These are phyloP conservation scores for Mortierella antarctica DNA, from an alignment of 192 early-diverging fungal species.

Conservation along the genomic window DNA sequence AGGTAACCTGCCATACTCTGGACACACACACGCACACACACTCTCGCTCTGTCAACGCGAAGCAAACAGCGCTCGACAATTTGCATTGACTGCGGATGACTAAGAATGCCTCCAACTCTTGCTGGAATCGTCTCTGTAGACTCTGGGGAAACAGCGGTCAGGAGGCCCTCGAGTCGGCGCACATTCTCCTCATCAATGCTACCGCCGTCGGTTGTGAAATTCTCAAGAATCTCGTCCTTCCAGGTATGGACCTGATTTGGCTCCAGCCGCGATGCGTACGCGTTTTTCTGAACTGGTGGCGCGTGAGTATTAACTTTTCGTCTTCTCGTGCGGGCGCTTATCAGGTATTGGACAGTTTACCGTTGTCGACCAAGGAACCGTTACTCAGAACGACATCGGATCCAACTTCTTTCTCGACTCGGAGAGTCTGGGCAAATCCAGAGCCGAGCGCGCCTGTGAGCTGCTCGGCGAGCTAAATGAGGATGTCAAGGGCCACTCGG, in stretches of 20 bases:
- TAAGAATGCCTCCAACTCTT: neutral
- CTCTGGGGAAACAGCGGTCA: slow-evolving; percentile 97
- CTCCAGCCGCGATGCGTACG: neutral
- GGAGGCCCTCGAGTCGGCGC: slow-evolving; percentile 82
- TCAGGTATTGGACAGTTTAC: slow-evolving; percentile 91
- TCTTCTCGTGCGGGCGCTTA: neutral
- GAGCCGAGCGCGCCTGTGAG: slow-evolving; percentile 70
- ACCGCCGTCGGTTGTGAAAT: slow-evolving; percentile 89
- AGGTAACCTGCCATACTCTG: slow-evolving; percentile 59
- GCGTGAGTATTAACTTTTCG: neutral
- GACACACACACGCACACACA: neutral
- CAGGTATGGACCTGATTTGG: slow-evolving; percentile 68
- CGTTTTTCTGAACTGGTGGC: neutral
- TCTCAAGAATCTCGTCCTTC: slow-evolving; percentile 95
- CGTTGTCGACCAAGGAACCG: slow-evolving; percentile 79
- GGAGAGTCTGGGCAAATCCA: slow-evolving; percentile 69
- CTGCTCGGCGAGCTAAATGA: slow-evolving; percentile 90
- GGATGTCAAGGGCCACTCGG: slow-evolving; percentile 74
- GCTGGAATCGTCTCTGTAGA: slow-evolving; percentile 55
- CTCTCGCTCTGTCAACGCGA: neutral
- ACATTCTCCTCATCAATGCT: slow-evolving; percentile 87
- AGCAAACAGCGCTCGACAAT: neutral
- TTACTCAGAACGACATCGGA: slow-evolving; percentile 76
- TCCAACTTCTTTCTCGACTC: slow-evolving; percentile 94
- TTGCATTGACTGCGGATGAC: slow-evolving; percentile 29